Evolutionary conservation across 257 asterid genomes (phyloP).

Genomic region (Solanum etuberosum): DNA sequence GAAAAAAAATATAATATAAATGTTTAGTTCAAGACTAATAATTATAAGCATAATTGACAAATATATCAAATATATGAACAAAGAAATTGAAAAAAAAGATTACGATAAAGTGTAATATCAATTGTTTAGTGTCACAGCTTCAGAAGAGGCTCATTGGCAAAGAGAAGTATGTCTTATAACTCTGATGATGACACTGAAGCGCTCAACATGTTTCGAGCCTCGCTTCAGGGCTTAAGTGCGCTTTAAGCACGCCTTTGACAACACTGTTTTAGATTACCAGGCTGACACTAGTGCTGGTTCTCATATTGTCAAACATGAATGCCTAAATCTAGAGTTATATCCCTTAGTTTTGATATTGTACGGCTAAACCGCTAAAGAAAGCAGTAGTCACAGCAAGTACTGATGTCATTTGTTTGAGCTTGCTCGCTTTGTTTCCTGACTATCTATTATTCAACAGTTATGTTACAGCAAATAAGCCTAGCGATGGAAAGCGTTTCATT

Average conservation of each 20-base stretch:
- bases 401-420: neutral
- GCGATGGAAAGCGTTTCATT: slow-evolving; percentile 59
- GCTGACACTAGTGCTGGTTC: neutral
- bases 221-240: neutral
- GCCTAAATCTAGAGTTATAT: neutral
- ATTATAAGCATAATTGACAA: no score
- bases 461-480: slow-evolving; percentile 44
- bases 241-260: neutral
- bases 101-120: neutral
- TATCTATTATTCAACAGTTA: slow-evolving; percentile 25
- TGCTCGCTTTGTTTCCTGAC: neutral
- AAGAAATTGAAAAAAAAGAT: neutral
- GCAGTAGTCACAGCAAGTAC: neutral
- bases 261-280: neutral
- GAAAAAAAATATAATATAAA: neutral
- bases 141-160: neutral
- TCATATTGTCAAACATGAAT: neutral
- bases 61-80: neutral
- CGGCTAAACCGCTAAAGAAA: neutral
- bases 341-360: neutral
- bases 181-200: neutral
- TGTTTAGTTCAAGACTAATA: neutral
- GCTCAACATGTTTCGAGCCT: neutral
- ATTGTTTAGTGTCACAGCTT: neutral
- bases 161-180: neutral